Evolutionary conservation across 2,329 filamentous ascomycete species (phyloP), one percentile per base, ranked within the genome.

Genomic region (Penicillium sp.): DNA sequence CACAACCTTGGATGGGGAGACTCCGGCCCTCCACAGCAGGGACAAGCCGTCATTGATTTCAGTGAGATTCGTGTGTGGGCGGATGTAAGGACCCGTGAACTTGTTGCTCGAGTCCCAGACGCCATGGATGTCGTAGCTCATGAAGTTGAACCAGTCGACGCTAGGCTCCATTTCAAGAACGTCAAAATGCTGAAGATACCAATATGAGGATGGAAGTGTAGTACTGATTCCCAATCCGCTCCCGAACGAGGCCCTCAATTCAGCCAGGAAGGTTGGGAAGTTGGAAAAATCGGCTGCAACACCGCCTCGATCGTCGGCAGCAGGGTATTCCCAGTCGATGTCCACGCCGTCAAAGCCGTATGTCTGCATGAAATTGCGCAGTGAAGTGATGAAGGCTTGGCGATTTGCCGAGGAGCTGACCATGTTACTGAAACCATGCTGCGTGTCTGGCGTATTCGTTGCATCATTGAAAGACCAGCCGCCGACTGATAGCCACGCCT

Each of bases 81-180:
- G n/a, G 25, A 47, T 9, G 20, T 27, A 29, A 20, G 44, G 8
- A 11, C 25, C 23, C 5, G 7, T 31, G 14, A 9, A 47, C 7
- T 3, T 8, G n/a, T 18, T 47, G 12, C 4, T 31, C 3, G 4
- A 5, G 26, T 47, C 44, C 44, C 26, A 47, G 1, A 12, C 14
- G 15, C 67, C 66, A 40, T 65, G 56, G 4, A 69, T 54, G 49
- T 70, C 67, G 51, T 69, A 69, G 5, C 53, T 53, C 66, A 70
- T 69, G 15, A 70, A 26, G 43, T 68, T 68, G 54, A 69, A 68
- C 51, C 57, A 68, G 31, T 69, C 63, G 3, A 68, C 56, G 37
- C 59, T 55, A 18, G 56, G 12, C 6, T 46, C 20, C 50, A 69
- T 58, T 11, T 47, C 48, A 22, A 41, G 27, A 23, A 69, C 9